These are phyloP conservation scores for Globisporangium alternatum DNA, from an alignment of 352 stramenopile genomes.

Conservation along the genomic window DNA sequence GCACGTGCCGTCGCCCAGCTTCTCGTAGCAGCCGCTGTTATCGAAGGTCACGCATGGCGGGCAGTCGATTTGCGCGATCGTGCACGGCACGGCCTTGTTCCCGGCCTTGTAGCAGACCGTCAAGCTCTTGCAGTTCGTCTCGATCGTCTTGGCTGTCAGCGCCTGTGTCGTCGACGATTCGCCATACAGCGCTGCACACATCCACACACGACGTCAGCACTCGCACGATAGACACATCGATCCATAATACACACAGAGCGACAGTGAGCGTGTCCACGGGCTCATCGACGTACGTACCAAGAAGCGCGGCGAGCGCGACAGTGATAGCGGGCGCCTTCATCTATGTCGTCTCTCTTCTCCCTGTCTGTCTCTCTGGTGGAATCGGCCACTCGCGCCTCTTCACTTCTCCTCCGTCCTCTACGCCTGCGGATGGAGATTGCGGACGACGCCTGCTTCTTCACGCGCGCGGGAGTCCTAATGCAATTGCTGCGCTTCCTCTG, in stretches of 20 bases:
- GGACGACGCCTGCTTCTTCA: background rate
- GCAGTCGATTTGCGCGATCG: conserved; percentile 22
- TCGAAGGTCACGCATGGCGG: conserved; percentile 35
- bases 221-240: background rate
- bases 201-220: background rate
- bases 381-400: background rate
- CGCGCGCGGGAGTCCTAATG: background rate
- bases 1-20: conserved; percentile 16
- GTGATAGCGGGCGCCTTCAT: conserved; percentile 14
- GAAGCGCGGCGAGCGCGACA: conserved; percentile 8
- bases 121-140: conserved; percentile 20
- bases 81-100: conserved; percentile 16
- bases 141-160: conserved; percentile 3
- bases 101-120: conserved; percentile 33
- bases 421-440: background rate
- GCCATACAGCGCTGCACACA: conserved; percentile 10
- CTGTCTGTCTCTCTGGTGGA: background rate
- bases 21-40: conserved; percentile 28
- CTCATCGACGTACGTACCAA: conserved; percentile 10
- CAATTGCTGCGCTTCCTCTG: background rate
- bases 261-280: background rate
- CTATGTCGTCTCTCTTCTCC: background rate
- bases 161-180: conserved; percentile 1
- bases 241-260: background rate
- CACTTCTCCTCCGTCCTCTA: background rate